Evolutionary conservation across 345 rosid species (phyloP), one percentile per base, ranked within the genome.

Genomic region (Heritiera littoralis): DNA sequence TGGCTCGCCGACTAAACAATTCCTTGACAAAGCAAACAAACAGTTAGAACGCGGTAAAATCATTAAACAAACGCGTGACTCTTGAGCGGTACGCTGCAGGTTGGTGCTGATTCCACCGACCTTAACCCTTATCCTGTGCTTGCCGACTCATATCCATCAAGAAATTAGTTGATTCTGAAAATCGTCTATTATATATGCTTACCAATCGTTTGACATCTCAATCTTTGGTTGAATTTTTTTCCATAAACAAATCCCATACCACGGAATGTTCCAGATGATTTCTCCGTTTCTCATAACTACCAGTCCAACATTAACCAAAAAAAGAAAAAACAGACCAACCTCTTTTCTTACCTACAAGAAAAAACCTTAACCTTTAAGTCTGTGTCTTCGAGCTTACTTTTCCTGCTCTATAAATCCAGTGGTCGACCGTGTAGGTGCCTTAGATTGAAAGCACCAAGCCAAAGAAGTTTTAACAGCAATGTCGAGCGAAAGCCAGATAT

Each of bases 401-500:
- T 23, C 17, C 17, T 14, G 11, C 20, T 70, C 56, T 70, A 48
- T 70, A 70, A 13, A 23, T 23, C 28, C 28, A 23, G 28, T 23
- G 28, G 28, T 23, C 28, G 28, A 23, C 28, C 28, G 28, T 23
- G 28, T 23, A 23, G 28, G 28, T 23, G 28, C 28, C 28, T 23
- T 23, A 23, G 28, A 23, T 23, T 23, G 28, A 23, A 23, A 23
- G 28, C 28, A 23, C 10, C 38, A 12, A 14, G 35, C 58, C 11
- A 4, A 13, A 46, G 40, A 7, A 1, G 9, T 35, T 35, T 45
- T 35, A 17, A 54, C 46, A 30, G 69, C 2, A 1, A 77, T 77
- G 79, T 11, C 79, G 32, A 48, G 72, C 20, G 79, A 51, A 64
- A 35, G 30, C 51, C 63, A 52, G 51, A 80, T 80, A 65, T 80